Evolutionary conservation across 768 basidiomycete genomes (phyloP), one percentile per base, ranked within the genome.

Genomic region (Termitomyces titanicus): DNA sequence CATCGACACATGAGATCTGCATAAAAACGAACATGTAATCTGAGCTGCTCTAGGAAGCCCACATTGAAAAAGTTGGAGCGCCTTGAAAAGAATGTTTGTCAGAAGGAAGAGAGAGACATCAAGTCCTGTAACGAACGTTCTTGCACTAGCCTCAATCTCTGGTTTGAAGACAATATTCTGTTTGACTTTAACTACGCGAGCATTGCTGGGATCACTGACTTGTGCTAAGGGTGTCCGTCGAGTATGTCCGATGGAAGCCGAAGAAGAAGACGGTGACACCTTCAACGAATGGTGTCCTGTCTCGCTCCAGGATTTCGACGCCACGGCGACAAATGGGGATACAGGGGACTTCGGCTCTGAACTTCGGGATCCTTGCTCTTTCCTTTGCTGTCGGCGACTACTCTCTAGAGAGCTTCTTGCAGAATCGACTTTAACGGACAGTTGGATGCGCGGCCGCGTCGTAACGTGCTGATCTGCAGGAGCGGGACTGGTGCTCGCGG

Each of bases 1-100:
- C 92, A 94, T 42, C 84, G 72, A 59, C 83, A 82, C 22, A 94
- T 72, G 58, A 88, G 71, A 53, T 94, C 89, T 6, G 88, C 87
- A 64, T 94, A 94, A 1, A 77, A 75, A 40, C 83, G 70, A 20
- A 93, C 74, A 66, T 94, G 89, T 29, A 67, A 57, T 49, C 66
- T 63, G 58, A 79, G 73, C 56, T 76, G 75, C 18, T 73, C 68
- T 20, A 82, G 74, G 49, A 80, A 63, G 9, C 69, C 62, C 3
- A 66, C 59, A 31, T 75, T 66, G 43, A 81, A 74, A 22, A 57
- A 40, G 13, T 57, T 22, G 71, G 57, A 20, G 61, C 67, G 45
- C 42, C 52, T 54, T 68, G 67, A 43, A n/a, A 46, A 40, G 47
- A 53, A 52, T 17, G 42, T 22, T 60, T 12, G 42, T 47, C 50